Evolutionary conservation across 371 early-diverging fungal species (phyloP).

Genomic region (Basidiobolus heterosporus): DNA sequence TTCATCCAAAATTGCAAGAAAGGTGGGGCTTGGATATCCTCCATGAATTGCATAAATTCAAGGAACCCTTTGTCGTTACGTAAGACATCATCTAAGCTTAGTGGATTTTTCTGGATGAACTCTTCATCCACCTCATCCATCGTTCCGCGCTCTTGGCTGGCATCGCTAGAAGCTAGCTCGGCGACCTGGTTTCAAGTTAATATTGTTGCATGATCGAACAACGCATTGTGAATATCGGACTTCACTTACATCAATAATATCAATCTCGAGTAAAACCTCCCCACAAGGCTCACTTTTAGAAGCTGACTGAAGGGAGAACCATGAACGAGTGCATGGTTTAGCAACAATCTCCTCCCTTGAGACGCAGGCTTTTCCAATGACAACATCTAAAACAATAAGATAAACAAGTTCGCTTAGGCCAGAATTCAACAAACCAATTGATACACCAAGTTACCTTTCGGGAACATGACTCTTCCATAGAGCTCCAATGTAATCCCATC

Average conservation of each 20-base stretch:
- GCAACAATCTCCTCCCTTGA: no score
- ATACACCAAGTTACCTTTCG: background rate
- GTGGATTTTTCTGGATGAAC: background rate
- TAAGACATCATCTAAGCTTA: background rate
- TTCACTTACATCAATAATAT: background rate
- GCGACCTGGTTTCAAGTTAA: no score
- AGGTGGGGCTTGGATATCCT: constrained; percentile 4
- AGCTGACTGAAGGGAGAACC: no score
- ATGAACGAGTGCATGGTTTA: no score
- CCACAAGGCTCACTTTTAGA: background rate
- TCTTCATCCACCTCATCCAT: background rate
- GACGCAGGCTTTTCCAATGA: no score
- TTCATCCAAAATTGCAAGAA: constrained; percentile 11
- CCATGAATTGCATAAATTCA: constrained; percentile 12
- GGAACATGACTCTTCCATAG: background rate
- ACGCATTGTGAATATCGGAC: no score
- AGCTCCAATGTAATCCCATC: background rate
- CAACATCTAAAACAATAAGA: no score
- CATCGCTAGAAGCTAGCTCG: background rate
- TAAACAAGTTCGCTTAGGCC: no score
- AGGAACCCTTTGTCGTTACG: constrained; percentile 1
- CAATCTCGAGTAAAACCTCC: background rate
- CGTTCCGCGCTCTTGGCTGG: background rate
- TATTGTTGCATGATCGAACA: no score
- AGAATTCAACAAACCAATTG: no score